Conservation (phyloP, 495 filamentous ascomycete species). For the Annulohypoxylon stygium region DNA sequence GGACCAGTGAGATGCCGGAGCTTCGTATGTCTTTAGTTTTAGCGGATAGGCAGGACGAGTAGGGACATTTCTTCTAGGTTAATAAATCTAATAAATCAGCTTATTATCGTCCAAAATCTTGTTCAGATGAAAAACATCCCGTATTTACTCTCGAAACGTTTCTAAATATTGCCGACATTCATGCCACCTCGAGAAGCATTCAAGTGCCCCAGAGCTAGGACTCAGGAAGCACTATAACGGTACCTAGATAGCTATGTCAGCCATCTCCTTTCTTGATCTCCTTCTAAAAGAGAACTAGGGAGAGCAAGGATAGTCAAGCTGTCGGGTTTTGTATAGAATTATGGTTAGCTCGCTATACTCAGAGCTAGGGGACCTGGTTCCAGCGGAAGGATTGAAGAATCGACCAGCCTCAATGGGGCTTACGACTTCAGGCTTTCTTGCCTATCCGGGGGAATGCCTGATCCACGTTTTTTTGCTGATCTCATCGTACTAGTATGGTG, state of each 20-base stretch:
- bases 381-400: constrained; percentile 30
- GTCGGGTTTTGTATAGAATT: constrained; percentile 19
- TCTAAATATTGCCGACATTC: neutral
- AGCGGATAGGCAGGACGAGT: neutral
- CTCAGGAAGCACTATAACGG: no score
- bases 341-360: neutral
- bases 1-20: constrained; percentile 7
- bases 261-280: constrained; percentile 6
- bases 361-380: constrained; percentile 22
- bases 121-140: neutral
- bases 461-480: constrained; percentile 16
- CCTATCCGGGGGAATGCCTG: constrained; percentile 1
- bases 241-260: neutral
- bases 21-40: constrained; percentile 27
- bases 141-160: neutral
- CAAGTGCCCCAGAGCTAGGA: no score
- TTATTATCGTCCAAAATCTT: constrained; percentile 3
- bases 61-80: neutral
- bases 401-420: constrained; percentile 29
- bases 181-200: neutral
- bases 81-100: constrained; percentile 8
- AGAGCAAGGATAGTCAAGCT: neutral
- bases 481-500: constrained; percentile 11
- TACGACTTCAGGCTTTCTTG: constrained; percentile 18
- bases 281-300: constrained; percentile 17